phyloP scores from a whole-genome alignment of 345 rosid genomes.

The Salix dunnii region DNA sequence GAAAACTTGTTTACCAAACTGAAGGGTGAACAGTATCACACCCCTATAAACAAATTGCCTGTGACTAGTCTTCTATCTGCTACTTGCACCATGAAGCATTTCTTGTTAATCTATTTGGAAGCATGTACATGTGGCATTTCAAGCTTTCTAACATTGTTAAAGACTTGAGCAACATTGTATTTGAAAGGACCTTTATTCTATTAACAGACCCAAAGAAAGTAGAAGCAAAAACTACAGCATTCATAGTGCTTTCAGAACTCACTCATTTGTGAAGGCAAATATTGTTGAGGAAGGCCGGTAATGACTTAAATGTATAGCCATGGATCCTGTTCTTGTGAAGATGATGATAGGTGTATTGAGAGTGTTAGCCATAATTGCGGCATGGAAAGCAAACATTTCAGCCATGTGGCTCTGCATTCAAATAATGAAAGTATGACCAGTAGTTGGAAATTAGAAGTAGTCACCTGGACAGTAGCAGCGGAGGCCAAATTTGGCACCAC shows the following conservation, averaged over 20 bases:
- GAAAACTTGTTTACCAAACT: neutral
- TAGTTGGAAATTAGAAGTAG: neutral
- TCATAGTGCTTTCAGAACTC: constrained; percentile 25
- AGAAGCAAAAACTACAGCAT: neutral
- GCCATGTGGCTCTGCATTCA: constrained; percentile 79
- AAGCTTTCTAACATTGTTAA: neutral
- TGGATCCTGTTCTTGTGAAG: constrained; percentile 93
- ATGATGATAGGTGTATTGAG: constrained; percentile 73
- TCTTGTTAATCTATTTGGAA: neutral
- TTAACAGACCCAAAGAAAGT: constrained; percentile 1
- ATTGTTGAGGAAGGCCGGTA: constrained; percentile 78
- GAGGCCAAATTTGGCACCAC: neutral
- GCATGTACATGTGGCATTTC: neutral
- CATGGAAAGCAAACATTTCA: constrained; percentile 96
- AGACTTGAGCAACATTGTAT: neutral
- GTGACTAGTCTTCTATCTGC: neutral
- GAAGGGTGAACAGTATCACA: neutral
- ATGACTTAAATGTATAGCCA: constrained; percentile 84
- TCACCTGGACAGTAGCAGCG: neutral
- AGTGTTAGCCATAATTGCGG: constrained; percentile 91
- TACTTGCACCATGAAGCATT: neutral
- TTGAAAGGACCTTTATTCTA: neutral
- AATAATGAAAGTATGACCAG: constrained; percentile 7
- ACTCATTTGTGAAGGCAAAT: constrained; percentile 95
- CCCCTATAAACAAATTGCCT: neutral